Conservation (phyloP, 495 filamentous ascomycete genomes). For the Entonaema liquescens region DNA sequence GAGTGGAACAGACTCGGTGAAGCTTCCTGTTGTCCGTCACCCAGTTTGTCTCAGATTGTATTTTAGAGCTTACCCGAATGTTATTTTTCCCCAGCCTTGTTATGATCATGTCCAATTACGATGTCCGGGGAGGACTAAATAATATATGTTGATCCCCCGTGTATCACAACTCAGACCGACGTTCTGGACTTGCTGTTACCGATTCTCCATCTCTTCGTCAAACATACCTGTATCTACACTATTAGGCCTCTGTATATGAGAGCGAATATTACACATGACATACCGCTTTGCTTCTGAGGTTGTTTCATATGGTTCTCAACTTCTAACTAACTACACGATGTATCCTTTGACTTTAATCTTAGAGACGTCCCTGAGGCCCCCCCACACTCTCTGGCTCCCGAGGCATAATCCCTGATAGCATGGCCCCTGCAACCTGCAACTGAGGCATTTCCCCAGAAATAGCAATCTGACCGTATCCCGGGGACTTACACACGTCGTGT, state of each 20-base stretch:
- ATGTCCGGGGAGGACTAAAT: constrained; percentile 22
- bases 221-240: background rate
- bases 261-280: background rate
- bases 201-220: background rate
- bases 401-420: background rate
- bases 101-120: constrained; percentile 17
- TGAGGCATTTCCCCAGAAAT: constrained; percentile 34
- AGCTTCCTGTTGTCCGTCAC: constrained; percentile 6
- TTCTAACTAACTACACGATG: background rate
- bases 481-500: constrained; percentile 8
- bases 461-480: constrained; percentile 13
- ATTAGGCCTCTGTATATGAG: background rate
- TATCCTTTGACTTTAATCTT: background rate
- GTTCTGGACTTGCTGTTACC: background rate
- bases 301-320: background rate
- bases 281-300: too few relatives aligned
- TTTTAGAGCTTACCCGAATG: background rate
- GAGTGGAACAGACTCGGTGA: constrained; percentile 19
- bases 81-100: background rate
- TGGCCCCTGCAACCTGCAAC: background rate
- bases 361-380: background rate
- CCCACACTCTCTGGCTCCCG: background rate
- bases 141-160: constrained; percentile 8
- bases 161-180: constrained; percentile 7
- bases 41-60: background rate